Conservation (phyloP, 2,329 filamentous ascomycete genomes). For the Trichophyton simii region DNA sequence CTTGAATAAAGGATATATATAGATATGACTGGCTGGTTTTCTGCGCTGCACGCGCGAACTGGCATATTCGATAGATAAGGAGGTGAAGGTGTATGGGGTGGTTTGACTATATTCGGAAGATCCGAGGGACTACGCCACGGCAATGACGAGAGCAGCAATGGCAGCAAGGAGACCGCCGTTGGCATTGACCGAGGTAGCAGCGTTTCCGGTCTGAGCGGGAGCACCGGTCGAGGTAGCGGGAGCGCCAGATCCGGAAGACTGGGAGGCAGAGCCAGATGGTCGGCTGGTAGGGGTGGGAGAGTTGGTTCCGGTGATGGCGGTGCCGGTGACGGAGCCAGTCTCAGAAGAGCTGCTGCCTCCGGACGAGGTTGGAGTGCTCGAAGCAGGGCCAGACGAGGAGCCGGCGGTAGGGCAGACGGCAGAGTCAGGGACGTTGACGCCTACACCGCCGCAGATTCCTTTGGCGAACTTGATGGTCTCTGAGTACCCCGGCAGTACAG, state of each 20-base stretch:
- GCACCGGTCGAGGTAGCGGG: neutral
- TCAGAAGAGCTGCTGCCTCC: slow-evolving; percentile 11
- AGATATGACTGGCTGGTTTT: neutral
- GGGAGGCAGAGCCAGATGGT: neutral
- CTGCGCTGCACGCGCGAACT: neutral
- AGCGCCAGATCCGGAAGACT: neutral
- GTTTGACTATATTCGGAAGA: neutral
- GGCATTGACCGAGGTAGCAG: slow-evolving; percentile 15
- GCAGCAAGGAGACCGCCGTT: slow-evolving; percentile 11
- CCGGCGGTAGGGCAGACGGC: slow-evolving; percentile 19
- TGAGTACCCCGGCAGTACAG: slow-evolving; percentile 9
- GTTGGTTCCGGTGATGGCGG: slow-evolving; percentile 15
- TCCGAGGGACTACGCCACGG: slow-evolving; percentile 3
- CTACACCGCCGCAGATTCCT: slow-evolving; percentile 28
- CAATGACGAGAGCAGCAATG: slow-evolving; percentile 9
- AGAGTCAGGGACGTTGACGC: slow-evolving; percentile 24
- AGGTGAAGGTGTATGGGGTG: neutral
- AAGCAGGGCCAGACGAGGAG: slow-evolving; percentile 4
- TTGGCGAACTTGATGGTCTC: slow-evolving; percentile 26
- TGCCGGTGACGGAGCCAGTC: neutral
- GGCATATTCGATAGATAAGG: neutral
- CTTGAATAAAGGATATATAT: neutral
- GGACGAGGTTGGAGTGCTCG: slow-evolving; percentile 8
- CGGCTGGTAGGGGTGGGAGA: slow-evolving; percentile 17
- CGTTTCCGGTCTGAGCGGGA: slow-evolving; percentile 13